Base-by-base conservation (phyloP, 1,284 basidiomycete genomes). In the Gastroboletus turbinatus region DNA sequence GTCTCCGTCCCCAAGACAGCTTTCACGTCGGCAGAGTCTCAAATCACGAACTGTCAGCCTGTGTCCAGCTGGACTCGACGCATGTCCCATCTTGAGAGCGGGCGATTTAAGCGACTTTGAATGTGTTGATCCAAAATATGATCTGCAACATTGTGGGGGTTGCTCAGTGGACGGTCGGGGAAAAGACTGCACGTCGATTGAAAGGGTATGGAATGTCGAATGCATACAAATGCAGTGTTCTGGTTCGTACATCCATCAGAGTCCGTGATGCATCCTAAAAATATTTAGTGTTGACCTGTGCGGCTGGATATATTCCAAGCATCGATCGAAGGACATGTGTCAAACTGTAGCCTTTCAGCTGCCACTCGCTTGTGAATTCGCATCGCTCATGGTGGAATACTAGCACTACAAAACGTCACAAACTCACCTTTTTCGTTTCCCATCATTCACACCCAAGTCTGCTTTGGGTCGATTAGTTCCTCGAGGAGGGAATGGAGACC, bases 111-210 rank as follows among this genome's bases (percentile, higher is more conserved):
- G 74, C 39, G 80, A 83, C 53, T 87, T 81, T 63, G 87, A 90
- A 68, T 90, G 87, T 60, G 60, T 87, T 44, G 83, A 87, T 67
- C 78, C 76, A 50, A 60, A 67, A 14, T 72, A 72, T 32, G 85
- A 88, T 59, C 76, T 87, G 40, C 74, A 78, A 58, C 82, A 83
- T 47, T 93, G 90, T 70, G 90, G 90, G 64, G 91, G 91, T 42
- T 93, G 90, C 67, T 72, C 81, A 5, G 79, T 82, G 9, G 72
- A 78, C 29, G 83, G 84, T 33, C 69, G 78, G 50, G 90, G 90
- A 32, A 75, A 82, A 65, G 87, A 93, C 70, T 93, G 90, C 74
- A 85, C 83, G 32, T 69, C 77, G 33, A 88, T 93, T 60, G 62
- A 74, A 39, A 80, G 84, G 61, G 83, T 80, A 23, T 79, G 81